Evolutionary conservation across 768 basidiomycete genomes (phyloP).

Genomic region (Russula emetica): DNA sequence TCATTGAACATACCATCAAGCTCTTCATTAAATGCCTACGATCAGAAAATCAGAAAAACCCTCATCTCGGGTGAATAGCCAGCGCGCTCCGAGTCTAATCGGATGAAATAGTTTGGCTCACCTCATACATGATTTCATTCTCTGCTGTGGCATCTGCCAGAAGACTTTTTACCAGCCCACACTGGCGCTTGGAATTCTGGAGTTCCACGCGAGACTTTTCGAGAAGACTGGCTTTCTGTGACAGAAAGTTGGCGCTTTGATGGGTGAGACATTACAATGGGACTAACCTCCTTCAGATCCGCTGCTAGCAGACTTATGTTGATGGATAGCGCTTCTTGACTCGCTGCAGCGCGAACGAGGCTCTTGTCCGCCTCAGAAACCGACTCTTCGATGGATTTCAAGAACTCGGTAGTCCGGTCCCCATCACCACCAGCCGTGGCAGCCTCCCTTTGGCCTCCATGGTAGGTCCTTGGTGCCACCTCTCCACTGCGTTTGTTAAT

Average conservation of each 20-base stretch:
- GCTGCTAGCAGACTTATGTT: constrained; percentile 47
- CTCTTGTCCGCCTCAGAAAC: constrained; percentile 54
- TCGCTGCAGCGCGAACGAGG: constrained; percentile 48
- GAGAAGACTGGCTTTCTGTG: constrained; percentile 57
- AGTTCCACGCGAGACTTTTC: constrained; percentile 62
- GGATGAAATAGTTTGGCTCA: constrained; percentile 35
- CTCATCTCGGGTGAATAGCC: background rate
- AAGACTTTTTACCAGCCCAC: constrained; percentile 73
- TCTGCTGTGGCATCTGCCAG: constrained; percentile 75
- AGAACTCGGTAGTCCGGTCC: constrained; percentile 35
- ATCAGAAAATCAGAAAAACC: background rate
- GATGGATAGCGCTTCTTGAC: constrained; percentile 51
- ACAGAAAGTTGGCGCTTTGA: background rate
- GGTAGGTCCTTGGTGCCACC: constrained; percentile 27
- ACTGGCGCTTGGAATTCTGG: constrained; percentile 65
- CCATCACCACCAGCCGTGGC: constrained; percentile 31
- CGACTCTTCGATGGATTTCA: constrained; percentile 50
- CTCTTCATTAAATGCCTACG: constrained; percentile 90
- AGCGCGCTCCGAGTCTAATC: background rate
- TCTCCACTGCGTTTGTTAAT: constrained; percentile 60
- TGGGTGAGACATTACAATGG: background rate
- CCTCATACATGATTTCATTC: constrained; percentile 93
- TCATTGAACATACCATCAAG: constrained; percentile 89
- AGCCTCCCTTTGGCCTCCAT: constrained; percentile 32
- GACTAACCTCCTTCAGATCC: constrained; percentile 56